Base-by-base conservation (phyloP, 2,329 filamentous ascomycete genomes). In the Talaromyces sp. region DNA sequence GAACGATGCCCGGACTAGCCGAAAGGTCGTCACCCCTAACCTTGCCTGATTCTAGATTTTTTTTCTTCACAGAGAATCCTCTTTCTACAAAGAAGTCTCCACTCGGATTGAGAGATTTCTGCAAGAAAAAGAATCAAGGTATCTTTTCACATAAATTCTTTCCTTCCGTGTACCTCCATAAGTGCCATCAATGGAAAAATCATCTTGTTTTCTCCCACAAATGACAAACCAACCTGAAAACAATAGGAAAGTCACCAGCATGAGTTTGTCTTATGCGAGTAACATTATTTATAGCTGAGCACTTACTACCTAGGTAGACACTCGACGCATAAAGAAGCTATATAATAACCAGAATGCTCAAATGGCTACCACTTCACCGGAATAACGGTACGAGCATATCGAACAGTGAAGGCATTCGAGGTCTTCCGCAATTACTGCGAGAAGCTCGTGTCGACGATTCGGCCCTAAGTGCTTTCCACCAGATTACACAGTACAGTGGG, bases 1-100 rank as follows among this genome's bases (percentile, higher is more conserved):
- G 73, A 22, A 57, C 69, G 47, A 70, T 68, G 52, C 70, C 71
- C 31, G 71, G 8, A 43, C 70, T 27, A 66, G 67, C 60, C 67
- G 70, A 43, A 60, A 63, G 3, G 65, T 68, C n/a, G 59, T 71
- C 17, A 69, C 67, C 41, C 66, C 67, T 22, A 71, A 72, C 50
- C 25, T 64, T 45, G 72, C 68, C 39, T 70, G 68, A 52, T 73
- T 74, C 62, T 67, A 68, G 54, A 63, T 73, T 17, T 19, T 73
- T 73, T 41, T 63, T 57, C 4, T 52, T 25, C 25, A 37, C 31
- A 47, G 15, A 13, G 27, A 68, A 65, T 67, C 13, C 22, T 17
- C 4, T 31, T 17, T 33, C 25, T 8, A 50, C 25, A 31, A 9
- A 25, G 25, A 6, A 9, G 5, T 50, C 13, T 17, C 47, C 33